Percentiles rank a stretch among this genome's conserved stretches.
These are phyloP conservation scores for Suillus weaverae DNA, from an alignment of 768 basidiomycete genomes.

Conservation along the genomic window DNA sequence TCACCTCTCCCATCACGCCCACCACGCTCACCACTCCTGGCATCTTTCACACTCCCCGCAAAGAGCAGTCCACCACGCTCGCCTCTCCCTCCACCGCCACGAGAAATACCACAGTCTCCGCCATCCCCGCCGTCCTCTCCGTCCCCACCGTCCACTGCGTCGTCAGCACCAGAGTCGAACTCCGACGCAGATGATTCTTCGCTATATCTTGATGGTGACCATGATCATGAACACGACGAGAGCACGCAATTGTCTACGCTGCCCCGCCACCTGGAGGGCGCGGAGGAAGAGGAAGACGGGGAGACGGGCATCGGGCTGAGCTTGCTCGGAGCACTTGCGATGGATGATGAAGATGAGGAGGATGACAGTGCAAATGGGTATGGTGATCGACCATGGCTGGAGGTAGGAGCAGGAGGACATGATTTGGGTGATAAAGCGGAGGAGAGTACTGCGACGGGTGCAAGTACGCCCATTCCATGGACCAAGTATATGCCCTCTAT, in stretches of 20 bases:
- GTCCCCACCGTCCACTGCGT: slow-evolving; percentile 5
- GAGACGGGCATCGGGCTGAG: slow-evolving; percentile 70
- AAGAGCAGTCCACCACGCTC: slow-evolving; percentile 3
- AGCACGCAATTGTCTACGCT: slow-evolving; percentile 26
- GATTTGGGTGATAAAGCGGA: slow-evolving; percentile 9
- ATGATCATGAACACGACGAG: slow-evolving; percentile 17
- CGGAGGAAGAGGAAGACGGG: slow-evolving; percentile 50
- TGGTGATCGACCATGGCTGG: background rate
- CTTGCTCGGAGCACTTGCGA: slow-evolving; percentile 52
- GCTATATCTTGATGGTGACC: background rate
- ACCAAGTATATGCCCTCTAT: slow-evolving; percentile 29
- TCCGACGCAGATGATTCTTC: slow-evolving; percentile 2
- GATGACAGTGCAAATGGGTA: slow-evolving; percentile 23
- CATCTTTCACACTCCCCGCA: slow-evolving; percentile 5
- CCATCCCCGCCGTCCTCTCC: slow-evolving; percentile 12
- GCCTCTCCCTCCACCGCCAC: slow-evolving; percentile 13
- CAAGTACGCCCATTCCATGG: slow-evolving; percentile 25
- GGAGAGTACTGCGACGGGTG: slow-evolving; percentile 4
- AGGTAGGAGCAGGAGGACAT: background rate
- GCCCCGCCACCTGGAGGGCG: slow-evolving; percentile 9
- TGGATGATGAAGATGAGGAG: slow-evolving; percentile 28
- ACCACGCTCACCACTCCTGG: slow-evolving; percentile 23
- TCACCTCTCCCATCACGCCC: slow-evolving; percentile 26
- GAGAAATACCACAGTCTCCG: slow-evolving; percentile 7
- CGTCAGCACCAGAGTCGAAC: background rate